Percentiles rank a stretch among this genome's conserved stretches.
Evolutionary conservation across 331 rosid species (phyloP).

Genomic region (Malus hybrid): DNA sequence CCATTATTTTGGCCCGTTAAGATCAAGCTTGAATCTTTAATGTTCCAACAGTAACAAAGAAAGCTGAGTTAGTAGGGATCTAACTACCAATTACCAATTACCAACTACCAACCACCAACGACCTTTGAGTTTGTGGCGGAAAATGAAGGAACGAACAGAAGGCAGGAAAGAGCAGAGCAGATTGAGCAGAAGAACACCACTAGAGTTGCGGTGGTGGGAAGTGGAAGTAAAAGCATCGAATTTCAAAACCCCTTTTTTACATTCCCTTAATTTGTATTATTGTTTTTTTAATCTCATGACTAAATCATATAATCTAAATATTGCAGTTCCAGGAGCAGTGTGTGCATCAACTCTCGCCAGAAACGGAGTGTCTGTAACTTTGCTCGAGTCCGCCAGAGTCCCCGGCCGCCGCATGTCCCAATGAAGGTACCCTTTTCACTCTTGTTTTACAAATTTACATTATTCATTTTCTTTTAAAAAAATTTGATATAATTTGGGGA

Average conservation of each 20-base stretch:
- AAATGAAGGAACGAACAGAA: neutral
- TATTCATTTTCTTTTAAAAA: neutral
- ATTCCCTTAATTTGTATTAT: neutral
- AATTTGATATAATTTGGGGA: neutral
- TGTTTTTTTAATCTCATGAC: neutral
- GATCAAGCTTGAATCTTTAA: neutral
- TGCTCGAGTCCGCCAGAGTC: slow-evolving; percentile 91
- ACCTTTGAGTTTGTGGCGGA: neutral
- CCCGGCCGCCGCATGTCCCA: slow-evolving; percentile 96
- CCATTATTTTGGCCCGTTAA: neutral
- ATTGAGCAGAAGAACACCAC: slow-evolving; percentile 24
- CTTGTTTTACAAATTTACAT: neutral
- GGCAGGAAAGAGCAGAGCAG: neutral
- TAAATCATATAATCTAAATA: neutral
- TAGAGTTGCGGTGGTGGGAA: slow-evolving; percentile 77
- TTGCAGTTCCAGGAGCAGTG: slow-evolving; percentile 77
- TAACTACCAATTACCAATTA: neutral
- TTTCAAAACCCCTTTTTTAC: neutral
- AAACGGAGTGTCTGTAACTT: slow-evolving; percentile 64
- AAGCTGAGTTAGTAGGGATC: neutral
- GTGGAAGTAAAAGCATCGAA: slow-evolving; percentile 58
- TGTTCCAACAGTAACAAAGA: neutral
- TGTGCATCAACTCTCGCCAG: slow-evolving; percentile 79
- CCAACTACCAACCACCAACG: neutral
- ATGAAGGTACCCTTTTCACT: slow-evolving; percentile 44